Evolutionary conservation across 805 yeast genomes (phyloP), one percentile per base, ranked within the genome.

Genomic region (Candida xyloterini): DNA sequence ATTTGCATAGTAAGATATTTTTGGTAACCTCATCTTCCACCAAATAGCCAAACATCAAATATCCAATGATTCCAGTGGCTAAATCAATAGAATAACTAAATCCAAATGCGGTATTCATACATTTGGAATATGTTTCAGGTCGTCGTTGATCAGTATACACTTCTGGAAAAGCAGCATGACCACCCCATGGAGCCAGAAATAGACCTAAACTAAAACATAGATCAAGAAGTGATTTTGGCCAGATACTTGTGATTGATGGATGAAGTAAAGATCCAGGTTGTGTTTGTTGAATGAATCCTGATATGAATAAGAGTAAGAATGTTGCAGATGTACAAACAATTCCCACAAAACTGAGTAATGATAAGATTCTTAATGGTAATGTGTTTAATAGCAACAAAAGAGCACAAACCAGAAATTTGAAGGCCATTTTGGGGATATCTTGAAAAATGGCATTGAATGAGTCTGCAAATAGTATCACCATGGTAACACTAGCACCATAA

Each of bases 171-270:
- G 84, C 81, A 1, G 88, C 86, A 57, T 84, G 91, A 2, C 93
- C 93, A 41, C 91, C 91, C 78, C 86, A 84, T 10, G 89, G 88
- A 3, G 90, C 88, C 71, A 84, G 74, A 43, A 79, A 70, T 21
- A 84, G 69, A 2, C 91, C 91, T 40, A 81, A 62, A 7, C 83
- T 71, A 32, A 83, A 66, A 33, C 84, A 70, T 23, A 78, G 67
- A 45, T 74, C 77, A 5, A 70, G 59, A 11, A 63, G 52, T 8
- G 74, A 66, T 5, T 59, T 53, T 2, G 96, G 96, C 71, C 78
- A 79, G 43, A 83, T 30, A 46, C 79, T 75, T 0, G 93, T 83
- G 5, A 74, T 72, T 73, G 81, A 81, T 10, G 81, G 78, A 14
- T 66, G 54, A 13, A 80, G 38, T 30, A 89, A 66, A 0, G 95